phyloP scores from a whole-genome alignment of 768 basidiomycete genomes.

The Cantharellus anzutake region DNA sequence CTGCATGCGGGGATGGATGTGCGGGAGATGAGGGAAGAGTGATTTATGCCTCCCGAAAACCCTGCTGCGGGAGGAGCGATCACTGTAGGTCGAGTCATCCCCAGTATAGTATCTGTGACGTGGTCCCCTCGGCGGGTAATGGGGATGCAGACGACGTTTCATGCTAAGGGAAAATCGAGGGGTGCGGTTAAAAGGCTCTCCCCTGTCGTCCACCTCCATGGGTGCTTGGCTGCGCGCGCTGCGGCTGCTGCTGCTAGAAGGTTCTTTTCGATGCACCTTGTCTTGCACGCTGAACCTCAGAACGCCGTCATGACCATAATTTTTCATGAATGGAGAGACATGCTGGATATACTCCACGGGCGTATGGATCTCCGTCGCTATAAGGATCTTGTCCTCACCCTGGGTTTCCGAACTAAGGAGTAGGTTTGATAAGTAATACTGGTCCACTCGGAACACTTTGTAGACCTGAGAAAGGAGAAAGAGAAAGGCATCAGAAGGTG shows the following conservation, averaged over 20 bases:
- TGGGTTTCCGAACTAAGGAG: background rate
- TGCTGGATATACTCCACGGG: constrained; percentile 1
- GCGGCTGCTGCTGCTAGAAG: background rate
- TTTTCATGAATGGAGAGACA: constrained; percentile 4
- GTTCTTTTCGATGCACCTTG: constrained; percentile 1
- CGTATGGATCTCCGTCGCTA: constrained; percentile 1
- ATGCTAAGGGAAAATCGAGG: no score
- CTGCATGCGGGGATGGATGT: no score
- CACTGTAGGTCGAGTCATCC: no score
- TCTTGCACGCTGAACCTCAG: constrained; percentile 7
- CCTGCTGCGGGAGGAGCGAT: no score
- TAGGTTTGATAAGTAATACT: constrained; percentile 6
- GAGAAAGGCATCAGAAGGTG: background rate
- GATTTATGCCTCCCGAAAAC: no score
- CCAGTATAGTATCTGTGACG: no score
- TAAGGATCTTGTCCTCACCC: background rate
- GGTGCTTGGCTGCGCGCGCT: background rate
- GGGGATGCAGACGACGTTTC: no score
- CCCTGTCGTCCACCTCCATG: background rate
- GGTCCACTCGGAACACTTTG: constrained; percentile 6
- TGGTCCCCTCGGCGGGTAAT: no score
- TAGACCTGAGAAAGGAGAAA: constrained; percentile 6
- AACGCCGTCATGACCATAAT: constrained; percentile 2
- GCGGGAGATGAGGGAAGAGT: no score
- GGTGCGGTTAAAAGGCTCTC: no score